Evolutionary conservation across 2,329 filamentous ascomycete species (phyloP), one percentile per base, ranked within the genome.

Genomic region (Peltaster fructicola): DNA sequence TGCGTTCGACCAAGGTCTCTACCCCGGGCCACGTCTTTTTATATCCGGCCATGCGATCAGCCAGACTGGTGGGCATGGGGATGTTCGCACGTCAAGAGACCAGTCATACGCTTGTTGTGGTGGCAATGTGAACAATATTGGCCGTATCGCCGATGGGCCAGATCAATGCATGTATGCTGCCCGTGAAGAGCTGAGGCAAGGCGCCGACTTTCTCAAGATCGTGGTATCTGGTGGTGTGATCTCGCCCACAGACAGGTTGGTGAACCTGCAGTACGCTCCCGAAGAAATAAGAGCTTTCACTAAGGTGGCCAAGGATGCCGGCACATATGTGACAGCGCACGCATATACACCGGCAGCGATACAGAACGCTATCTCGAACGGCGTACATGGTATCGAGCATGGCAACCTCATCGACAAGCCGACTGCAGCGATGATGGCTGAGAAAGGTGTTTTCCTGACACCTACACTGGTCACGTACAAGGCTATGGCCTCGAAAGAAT

Each of bases 181-280:
- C 0, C 52, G 67, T 3, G 63, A 68, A 25, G 59, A 70, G 39
- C 41, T 73, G 0, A 52, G 66, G 3, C 52, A 47, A 6, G 67
- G 67, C 2, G 61, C 63, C 1, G 63, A 71, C 37, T 70, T 71
- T 35, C 57, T 73, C 43, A 72, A 72, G 43, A 65, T 73, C 32
- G 70, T 70, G 64, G 53, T 52, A 1, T 56, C 56, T 4, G 66
- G 68, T 2, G 67, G 68, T 6, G 65, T 72, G 2, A 55, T 60
- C 0, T 62, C 55, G 7, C 63, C 63, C 0, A 67, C 63, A 0
- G 67, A 71, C 37, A 48, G 47, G 18, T 47, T 71, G 7, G 54
- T 59, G 6, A 54, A 60, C 35, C 44, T 61, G 8, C 67, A 72
- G 39, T 72, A 70, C 43, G 63, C 63, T 0, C 47, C 54, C 0